Percentiles rank a stretch among this genome's conserved stretches.
Conservation (phyloP, 176 grass and related monocot genomes). For the Phoenix dactylifera region DNA sequence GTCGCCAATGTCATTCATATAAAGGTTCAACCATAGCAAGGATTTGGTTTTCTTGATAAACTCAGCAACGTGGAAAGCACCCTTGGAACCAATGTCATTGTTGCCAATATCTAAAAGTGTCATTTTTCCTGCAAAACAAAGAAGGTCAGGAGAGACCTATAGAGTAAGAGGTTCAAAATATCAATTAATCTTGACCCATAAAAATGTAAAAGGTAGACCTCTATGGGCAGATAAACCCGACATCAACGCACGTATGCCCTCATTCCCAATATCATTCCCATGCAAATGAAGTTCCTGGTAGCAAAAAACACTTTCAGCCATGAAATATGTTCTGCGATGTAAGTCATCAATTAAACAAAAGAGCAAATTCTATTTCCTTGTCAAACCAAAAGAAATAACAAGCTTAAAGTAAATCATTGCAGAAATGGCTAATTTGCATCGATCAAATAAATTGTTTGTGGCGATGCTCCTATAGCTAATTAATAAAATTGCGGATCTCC, state of each 20-base stretch:
- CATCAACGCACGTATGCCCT: constrained; percentile 53
- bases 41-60: constrained; percentile 73
- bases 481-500: no score
- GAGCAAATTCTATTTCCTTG: no score
- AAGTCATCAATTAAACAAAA: no score
- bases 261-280: constrained; percentile 90
- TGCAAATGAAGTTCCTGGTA: constrained; percentile 89
- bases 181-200: no score
- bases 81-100: constrained; percentile 74
- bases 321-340: no score
- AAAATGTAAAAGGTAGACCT: constrained; percentile 24
- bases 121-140: constrained; percentile 51
- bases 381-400: no score
- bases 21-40: constrained; percentile 90
- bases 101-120: constrained; percentile 91
- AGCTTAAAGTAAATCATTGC: no score
- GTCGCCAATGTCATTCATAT: constrained; percentile 88
- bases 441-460: no score
- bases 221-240: constrained; percentile 60
- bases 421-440: no score
- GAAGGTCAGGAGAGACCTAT: background rate
- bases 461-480: no score
- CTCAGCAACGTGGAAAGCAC: constrained; percentile 60
- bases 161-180: no score
- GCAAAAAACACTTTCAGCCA: background rate